Base-by-base conservation (phyloP, 164 flowering plant genomes). In the Tetrastigma voinierianum region DNA sequence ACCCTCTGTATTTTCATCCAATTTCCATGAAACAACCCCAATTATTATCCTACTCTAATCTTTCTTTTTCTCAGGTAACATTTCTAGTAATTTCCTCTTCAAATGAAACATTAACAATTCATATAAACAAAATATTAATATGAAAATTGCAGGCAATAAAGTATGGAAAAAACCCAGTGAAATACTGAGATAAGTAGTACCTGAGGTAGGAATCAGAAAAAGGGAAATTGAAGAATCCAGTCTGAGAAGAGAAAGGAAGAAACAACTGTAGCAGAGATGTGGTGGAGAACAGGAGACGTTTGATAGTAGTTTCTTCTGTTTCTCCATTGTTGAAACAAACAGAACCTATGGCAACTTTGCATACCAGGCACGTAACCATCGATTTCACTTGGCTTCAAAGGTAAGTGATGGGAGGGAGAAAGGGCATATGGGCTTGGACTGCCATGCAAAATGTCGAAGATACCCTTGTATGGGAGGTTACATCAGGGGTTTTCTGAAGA, bases 361-460 rank as follows among this genome's bases (percentile, higher is more conserved):
- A 81, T 77, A 72, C 51, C 64, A 70, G 80, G 73, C 80, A 84
- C 68, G 84, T 82, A 73, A 73, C 59, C 59, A 74, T 79, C 83
- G 56, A 46, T 60, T 46, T 76, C 71, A 15, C 88, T 80, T 82
- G 67, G 64, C 80, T 82, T 84, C 2, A n/a, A 84, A 82, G 82
- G 70, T 65, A 80, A 80, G 84, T 5, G 46, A 72, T 19, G 15
- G 44, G 51, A 13, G 23, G 16, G 16, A 16, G 16, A 23, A 46
- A 53, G 6, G 40, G 40, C 40, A 45, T 47, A 10, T 10, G 57
- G 3, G 20, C 51, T 15, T 19, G 56, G 13, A 10, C 17, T 40
- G 53, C n/a, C 12, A 46, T 9, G 13, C 43, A 66, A 47, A 59
- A 46, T 56, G 61, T 69, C 67, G 2, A 46, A 21, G 23, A 1